phyloP scores from a whole-genome alignment of 225 moss, liverwort and hornwort genomes.

The Anthoceros angustus region DNA sequence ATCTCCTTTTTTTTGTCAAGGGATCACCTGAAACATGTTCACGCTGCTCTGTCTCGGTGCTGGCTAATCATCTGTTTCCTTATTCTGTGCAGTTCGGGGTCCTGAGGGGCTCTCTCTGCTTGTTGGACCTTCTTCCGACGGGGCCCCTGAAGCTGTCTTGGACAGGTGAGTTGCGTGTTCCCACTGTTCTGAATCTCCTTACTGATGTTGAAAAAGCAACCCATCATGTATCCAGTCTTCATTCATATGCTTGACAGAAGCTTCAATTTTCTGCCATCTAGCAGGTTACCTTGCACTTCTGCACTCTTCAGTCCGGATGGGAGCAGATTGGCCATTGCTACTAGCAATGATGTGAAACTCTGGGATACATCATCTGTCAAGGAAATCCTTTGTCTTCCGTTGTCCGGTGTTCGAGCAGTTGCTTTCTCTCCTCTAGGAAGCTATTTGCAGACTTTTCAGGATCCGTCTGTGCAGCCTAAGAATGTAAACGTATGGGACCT shows the following conservation, averaged over 20 bases:
- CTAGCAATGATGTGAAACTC: slow-evolving; percentile 40
- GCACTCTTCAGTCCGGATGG: slow-evolving; percentile 74
- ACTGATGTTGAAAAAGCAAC: neutral
- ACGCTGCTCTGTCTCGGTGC: neutral
- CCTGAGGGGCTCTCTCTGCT: slow-evolving; percentile 65
- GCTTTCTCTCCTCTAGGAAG: slow-evolving; percentile 64
- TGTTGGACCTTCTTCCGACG: slow-evolving; percentile 52
- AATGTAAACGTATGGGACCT: slow-evolving; percentile 66
- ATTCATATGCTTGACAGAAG: neutral
- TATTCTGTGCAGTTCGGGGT: slow-evolving; percentile 40
- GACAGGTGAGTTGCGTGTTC: slow-evolving; percentile 41
- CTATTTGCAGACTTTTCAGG: slow-evolving; percentile 92
- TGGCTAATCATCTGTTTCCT: neutral
- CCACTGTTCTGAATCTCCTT: neutral
- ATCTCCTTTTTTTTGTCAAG: too few relatives aligned
- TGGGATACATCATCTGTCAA: slow-evolving; percentile 46
- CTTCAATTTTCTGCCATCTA: slow-evolving; percentile 9
- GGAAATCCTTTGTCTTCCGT: slow-evolving; percentile 42
- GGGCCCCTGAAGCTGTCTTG: slow-evolving; percentile 30
- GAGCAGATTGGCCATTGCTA: slow-evolving; percentile 47
- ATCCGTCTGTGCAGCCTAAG: slow-evolving; percentile 67
- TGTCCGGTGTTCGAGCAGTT: slow-evolving; percentile 43
- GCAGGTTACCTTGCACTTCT: slow-evolving; percentile 61
- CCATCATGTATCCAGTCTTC: neutral
- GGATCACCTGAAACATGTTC: neutral